Base-by-base conservation (phyloP, 1,139 yeast species). In the Diutina siamensis region DNA sequence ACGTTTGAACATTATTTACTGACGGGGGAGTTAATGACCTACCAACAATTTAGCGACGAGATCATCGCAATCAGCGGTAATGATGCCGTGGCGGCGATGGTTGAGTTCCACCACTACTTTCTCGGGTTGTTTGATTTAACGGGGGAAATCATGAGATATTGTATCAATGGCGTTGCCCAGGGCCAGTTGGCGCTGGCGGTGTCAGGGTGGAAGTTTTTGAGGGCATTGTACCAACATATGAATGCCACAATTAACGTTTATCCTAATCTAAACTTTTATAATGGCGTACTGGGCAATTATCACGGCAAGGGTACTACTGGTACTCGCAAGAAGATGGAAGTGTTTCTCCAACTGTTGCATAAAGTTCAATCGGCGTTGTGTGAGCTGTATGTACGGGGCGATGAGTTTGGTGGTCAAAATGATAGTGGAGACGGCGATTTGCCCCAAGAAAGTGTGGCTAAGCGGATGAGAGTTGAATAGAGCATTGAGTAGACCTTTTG, bases 51-150 rank as follows among this genome's bases (percentile, higher is more conserved):
- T 45, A 25, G 55, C 27, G 19, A 25, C 21, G 47, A 58, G 25
- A 48, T 58, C 8, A 15, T 13, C 21, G 20, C 18, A n/a, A 15
- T 15, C 9, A n/a, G 19, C 15, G 31, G 15, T 27, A 13, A 19
- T 3, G 28, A 25, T 25, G 28, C 5, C 10, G 28, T 25, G 4
- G 20, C 32, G 13, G n/a, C 21, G 21, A 25, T 38, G 32, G 12
- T 38, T 25, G 42, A 38, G 13, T 38, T 38, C 20, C 61, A 62
- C 46, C 71, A 68, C 51, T 68, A 62, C 50, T 51, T 68, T 20
- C 58, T 67, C 59, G 74, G 73, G 0, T 48, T 68, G 12, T 61
- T 67, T 52, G 74, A 68, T 50, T 55, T 68, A 46, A 66, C 73
- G 0, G 74, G 74, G 1, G 74, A 68, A 47, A 55, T 68, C 28